These are phyloP conservation scores for Sphagnum tenellum DNA, from an alignment of 225 moss, liverwort and hornwort genomes.

Conservation along the genomic window DNA sequence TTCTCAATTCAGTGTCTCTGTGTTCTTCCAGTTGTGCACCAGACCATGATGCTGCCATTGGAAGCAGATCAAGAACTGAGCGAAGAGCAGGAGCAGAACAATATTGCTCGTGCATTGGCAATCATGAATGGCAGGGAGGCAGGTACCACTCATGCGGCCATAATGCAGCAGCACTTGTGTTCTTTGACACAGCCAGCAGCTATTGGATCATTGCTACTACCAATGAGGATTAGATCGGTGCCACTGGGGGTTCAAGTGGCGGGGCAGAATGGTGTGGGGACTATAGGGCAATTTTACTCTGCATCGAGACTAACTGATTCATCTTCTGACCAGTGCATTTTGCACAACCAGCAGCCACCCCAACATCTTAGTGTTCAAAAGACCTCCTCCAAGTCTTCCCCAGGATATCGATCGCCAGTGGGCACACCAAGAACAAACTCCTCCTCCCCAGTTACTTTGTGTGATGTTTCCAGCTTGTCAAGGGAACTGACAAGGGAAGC, in stretches of 20 bases:
- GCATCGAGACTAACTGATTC: constrained; percentile 53
- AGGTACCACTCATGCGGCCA: constrained; percentile 9
- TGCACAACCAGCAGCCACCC: constrained; percentile 13
- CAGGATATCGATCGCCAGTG: constrained; percentile 18
- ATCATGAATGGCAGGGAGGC: constrained; percentile 59
- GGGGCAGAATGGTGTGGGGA: constrained; percentile 30
- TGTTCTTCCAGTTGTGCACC: constrained; percentile 56
- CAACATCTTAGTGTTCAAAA: constrained; percentile 7
- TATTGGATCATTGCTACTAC: constrained; percentile 15
- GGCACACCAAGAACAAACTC: constrained; percentile 17
- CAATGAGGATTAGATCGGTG: constrained; percentile 42
- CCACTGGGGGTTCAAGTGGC: constrained; percentile 48
- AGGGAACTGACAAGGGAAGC: too few species aligned
- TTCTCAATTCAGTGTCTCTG: neutral
- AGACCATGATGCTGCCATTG: constrained; percentile 29
- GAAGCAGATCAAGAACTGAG: constrained; percentile 61
- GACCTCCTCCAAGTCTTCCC: constrained; percentile 10
- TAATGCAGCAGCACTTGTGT: constrained; percentile 10
- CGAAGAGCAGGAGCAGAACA: constrained; percentile 98
- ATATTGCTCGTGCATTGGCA: constrained; percentile 89
- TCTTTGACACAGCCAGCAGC: constrained; percentile 9
- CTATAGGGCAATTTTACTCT: constrained; percentile 46
- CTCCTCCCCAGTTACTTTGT: constrained; percentile 23
- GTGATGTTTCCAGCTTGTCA: constrained; percentile 8
- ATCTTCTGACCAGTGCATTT: constrained; percentile 22